phyloP scores from a whole-genome alignment of 164 flowering plant species.

The Houttuynia cordata region DNA sequence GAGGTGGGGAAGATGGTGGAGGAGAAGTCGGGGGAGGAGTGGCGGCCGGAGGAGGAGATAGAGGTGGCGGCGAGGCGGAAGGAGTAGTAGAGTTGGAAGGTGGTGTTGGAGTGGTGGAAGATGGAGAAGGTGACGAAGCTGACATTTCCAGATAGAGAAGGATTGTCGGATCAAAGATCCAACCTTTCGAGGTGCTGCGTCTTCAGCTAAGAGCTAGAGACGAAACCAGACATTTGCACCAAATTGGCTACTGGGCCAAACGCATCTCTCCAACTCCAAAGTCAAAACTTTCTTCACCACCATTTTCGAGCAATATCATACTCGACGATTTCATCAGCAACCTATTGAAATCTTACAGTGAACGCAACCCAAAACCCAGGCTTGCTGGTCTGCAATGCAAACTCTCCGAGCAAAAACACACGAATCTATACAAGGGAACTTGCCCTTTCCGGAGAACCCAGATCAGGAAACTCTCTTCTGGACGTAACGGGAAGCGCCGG shows the following conservation, averaged over 20 bases:
- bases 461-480: too few relatives aligned
- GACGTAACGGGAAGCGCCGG: too few relatives aligned
- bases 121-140: constrained; percentile 24
- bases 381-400: too few relatives aligned
- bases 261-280: neutral
- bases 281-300: constrained; percentile 2
- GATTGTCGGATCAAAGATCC: neutral
- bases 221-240: neutral
- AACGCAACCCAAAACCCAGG: too few relatives aligned
- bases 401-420: too few relatives aligned
- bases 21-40: constrained; percentile 17
- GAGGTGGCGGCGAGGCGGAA: too few relatives aligned
- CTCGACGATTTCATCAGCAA: neutral
- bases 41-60: too few relatives aligned
- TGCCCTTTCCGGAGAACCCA: too few relatives aligned
- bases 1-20: constrained; percentile 13
- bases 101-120: constrained; percentile 16
- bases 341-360: neutral
- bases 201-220: neutral
- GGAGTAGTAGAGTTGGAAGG: too few relatives aligned
- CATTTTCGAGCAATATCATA: neutral
- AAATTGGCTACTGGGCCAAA: neutral
- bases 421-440: too few relatives aligned
- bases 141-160: constrained; percentile 10
- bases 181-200: neutral